A percentile compares a stretch with the other conserved stretches of the same genome.
Conservation (phyloP, 2,329 filamentous ascomycete genomes). For the Chrysoporthe deuterocubensis region DNA sequence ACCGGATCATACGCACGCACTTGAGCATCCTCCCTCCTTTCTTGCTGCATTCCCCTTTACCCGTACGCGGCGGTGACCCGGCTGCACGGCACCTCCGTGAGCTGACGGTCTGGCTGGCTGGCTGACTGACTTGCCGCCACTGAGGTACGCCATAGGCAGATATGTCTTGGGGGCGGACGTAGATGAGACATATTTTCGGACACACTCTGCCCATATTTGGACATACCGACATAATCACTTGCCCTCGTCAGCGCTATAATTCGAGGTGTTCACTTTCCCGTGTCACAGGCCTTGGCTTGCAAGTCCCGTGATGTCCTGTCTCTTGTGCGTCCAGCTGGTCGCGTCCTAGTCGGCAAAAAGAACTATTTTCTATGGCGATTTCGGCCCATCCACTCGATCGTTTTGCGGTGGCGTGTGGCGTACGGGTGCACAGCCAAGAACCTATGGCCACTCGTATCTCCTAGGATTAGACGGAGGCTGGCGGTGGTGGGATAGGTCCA, state of each 20-base stretch:
- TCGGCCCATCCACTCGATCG: neutral
- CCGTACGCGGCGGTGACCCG: neutral
- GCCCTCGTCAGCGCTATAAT: neutral
- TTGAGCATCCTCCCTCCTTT: neutral
- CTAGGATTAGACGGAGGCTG: neutral
- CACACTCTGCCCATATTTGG: neutral
- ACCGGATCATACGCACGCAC: slow-evolving; percentile 1
- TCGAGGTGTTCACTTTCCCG: neutral
- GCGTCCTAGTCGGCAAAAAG: no score
- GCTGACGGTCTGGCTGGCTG: neutral
- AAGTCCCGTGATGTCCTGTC: no score
- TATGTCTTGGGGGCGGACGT: neutral
- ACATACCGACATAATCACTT: neutral
- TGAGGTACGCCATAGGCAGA: neutral
- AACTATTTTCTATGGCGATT: neutral
- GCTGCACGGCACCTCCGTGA: neutral
- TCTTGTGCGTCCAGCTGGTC: no score
- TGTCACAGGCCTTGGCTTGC: no score
- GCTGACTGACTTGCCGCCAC: no score
- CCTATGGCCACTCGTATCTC: neutral
- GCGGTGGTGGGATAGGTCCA: neutral
- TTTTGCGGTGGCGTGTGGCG: neutral
- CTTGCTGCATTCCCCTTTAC: neutral
- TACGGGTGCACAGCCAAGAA: neutral
- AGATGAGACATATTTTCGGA: neutral